Base-by-base conservation (phyloP, 2,329 filamentous ascomycete species). In the Fusarium sp. region DNA sequence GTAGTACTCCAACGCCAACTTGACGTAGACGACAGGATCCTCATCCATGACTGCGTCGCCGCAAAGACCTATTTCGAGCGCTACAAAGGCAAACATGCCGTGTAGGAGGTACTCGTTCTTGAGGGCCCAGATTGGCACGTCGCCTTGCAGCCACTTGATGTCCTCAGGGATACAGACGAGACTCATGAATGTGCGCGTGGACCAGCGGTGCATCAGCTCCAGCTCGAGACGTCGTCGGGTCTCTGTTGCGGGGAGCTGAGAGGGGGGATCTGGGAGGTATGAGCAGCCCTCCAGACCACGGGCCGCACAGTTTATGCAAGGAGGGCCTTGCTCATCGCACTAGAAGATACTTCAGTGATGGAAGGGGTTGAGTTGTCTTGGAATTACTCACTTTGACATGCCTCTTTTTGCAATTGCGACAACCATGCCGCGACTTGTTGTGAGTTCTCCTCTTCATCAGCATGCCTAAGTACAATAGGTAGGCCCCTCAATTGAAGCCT, bases 201-300 rank as follows among this genome's bases (percentile, higher is more conserved):
- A 84, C 82, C 85, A 89, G 31, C 85, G 85, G 71, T 88, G 86
- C 85, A 89, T 87, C 52, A 89, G 76, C 68, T 88, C 86, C 10
- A 89, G 81, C 66, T 88, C 86, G 27, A 85, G 76, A 18, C 81
- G 72, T 31, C 81, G 76, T 0, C 75, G 77, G 10, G 70, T 68
- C 4, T 77, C 73, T 24, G 69, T 64, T n/a, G 72, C 64, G 27
- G 71, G 63, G 10, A 67, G 22, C 1, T 68, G 64, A 11, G 67
- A 9, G 5, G 64, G 66, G 18, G 74, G 65, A 2, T 71, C 63
- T 6, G 64, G 20, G 56, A 72, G 69, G 52, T 78, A 78, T 27
- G 69, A 69, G 52, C 77, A 78, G 56, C 68, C 71, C 14, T 79
- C 63, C 2, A 77, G 67, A 8, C 73, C 75, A 4, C 80, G 80